phyloP scores from a whole-genome alignment of 305 asterid genomes.

The Petunia hybrid region DNA sequence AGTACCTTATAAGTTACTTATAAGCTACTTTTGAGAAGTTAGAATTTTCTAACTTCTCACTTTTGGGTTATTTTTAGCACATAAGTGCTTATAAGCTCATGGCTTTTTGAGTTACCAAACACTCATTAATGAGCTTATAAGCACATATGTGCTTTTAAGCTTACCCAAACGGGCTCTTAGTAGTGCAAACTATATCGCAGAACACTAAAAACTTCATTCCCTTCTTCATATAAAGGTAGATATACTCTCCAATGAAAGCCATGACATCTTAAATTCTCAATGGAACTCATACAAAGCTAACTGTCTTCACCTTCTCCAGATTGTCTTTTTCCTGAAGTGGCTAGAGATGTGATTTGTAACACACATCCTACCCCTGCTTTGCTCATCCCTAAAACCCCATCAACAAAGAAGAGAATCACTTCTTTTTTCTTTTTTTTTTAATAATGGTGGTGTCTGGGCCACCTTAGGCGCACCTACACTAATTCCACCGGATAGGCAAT shows the following conservation, averaged over 20 bases:
- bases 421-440: no score
- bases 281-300: neutral
- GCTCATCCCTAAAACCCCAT: conserved; percentile 23
- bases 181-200: neutral
- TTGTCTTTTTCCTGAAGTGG: neutral
- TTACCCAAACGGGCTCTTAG: no score
- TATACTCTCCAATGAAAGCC: neutral
- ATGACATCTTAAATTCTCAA: conserved; percentile 11
- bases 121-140: no score
- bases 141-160: no score
- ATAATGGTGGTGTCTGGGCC: no score
- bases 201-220: conserved; percentile 6
- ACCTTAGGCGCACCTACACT: no score
- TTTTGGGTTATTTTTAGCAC: no score
- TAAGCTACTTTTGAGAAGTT: no score
- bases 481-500: neutral
- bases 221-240: conserved; percentile 19
- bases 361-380: conserved; percentile 25
- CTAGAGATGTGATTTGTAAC: neutral
- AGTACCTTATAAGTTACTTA: no score
- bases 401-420: neutral
- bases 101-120: no score
- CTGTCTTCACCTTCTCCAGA: conserved; percentile 8
- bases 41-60: no score
- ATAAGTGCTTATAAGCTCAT: no score